Evolutionary conservation across 495 filamentous ascomycete species (phyloP).

Genomic region (Apodospora peruviana): DNA sequence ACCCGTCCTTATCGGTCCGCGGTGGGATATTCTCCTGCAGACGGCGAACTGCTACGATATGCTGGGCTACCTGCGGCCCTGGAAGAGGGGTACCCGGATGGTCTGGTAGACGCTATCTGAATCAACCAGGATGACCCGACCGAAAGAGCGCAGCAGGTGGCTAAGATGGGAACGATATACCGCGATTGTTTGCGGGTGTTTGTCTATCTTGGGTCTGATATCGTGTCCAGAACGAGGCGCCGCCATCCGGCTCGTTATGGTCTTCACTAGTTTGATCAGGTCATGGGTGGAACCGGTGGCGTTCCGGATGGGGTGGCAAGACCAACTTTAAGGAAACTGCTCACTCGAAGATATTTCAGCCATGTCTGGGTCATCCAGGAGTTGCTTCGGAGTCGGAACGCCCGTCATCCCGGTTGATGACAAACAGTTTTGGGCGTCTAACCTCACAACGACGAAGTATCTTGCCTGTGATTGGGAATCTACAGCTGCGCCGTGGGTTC

Average conservation of each 20-base stretch:
- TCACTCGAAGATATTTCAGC: background rate
- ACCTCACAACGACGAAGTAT: background rate
- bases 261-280: background rate
- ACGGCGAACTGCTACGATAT: conserved; percentile 27
- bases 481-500: background rate
- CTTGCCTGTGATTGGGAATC: background rate
- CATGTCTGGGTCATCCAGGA: background rate
- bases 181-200: conserved; percentile 12
- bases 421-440: background rate
- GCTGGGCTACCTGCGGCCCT: conserved; percentile 17
- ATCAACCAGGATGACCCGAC: conserved; percentile 14
- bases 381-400: background rate
- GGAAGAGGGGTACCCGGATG: conserved; percentile 5
- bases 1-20: conserved; percentile 21
- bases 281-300: too few relatives aligned
- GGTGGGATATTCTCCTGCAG: conserved; percentile 24
- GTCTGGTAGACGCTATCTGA: conserved; percentile 20
- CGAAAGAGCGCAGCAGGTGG: conserved; percentile 17
- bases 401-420: background rate
- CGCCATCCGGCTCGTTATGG: background rate
- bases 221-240: conserved; percentile 1
- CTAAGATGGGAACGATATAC: conserved; percentile 22
- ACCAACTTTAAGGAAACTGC: background rate
- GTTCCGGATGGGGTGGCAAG: too few relatives aligned
- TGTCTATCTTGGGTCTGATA: conserved; percentile 16